These are phyloP conservation scores for Capsicum rhomboideum DNA, from an alignment of 257 asterid species.

Conservation along the genomic window DNA sequence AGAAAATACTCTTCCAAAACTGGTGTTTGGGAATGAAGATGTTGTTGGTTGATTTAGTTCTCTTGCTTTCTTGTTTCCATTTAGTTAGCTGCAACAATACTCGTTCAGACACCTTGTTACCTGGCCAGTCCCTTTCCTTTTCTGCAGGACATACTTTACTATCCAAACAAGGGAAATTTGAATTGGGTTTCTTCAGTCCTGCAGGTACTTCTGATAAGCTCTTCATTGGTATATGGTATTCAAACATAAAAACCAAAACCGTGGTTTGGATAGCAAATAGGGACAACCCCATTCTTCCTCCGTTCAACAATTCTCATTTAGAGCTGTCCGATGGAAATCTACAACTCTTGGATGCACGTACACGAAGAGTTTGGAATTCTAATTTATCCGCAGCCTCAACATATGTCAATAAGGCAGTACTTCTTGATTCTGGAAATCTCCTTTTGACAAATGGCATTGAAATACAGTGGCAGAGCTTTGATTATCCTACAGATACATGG, in stretches of 20 bases:
- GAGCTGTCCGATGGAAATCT: neutral
- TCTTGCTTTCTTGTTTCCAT: neutral
- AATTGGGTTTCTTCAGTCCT: constrained; percentile 27
- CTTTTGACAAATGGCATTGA: neutral
- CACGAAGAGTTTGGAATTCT: neutral
- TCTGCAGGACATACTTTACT: neutral
- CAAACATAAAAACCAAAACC: constrained; percentile 13
- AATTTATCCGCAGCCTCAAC: neutral
- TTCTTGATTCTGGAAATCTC: constrained; percentile 10
- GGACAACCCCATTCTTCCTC: constrained; percentile 10
- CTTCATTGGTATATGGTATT: constrained; percentile 40
- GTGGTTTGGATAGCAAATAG: constrained; percentile 46
- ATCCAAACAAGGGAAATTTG: constrained; percentile 1
- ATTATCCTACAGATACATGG: constrained; percentile 11
- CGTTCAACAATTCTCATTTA: neutral
- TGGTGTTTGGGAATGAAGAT: neutral
- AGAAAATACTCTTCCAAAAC: neutral
- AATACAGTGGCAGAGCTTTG: constrained; percentile 8
- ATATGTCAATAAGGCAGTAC: neutral
- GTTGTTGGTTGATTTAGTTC: neutral
- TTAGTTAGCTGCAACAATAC: neutral
- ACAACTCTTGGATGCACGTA: neutral
- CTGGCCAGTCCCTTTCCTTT: neutral
- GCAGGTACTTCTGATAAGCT: neutral
- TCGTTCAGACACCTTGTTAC: neutral